Conservation (phyloP, 2,329 filamentous ascomycete genomes). For the Colletotrichum tamarilloi region DNA sequence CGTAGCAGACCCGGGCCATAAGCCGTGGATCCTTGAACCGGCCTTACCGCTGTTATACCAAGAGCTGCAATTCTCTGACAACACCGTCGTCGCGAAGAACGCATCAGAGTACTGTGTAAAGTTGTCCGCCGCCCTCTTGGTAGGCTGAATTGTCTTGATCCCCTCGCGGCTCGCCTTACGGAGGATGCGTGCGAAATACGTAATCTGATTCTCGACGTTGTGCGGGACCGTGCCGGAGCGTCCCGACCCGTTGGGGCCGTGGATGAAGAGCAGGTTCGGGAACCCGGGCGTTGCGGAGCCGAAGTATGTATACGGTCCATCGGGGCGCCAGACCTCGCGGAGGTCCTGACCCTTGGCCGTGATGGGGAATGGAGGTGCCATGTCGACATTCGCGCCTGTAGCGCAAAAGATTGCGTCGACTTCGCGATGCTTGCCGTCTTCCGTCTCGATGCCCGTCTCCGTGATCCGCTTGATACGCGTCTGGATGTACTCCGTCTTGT, state of each 20-base stretch:
- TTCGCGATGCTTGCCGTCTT: slow-evolving; percentile 64
- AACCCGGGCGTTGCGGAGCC: slow-evolving; percentile 73
- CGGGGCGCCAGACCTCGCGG: slow-evolving; percentile 65
- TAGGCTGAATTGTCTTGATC: slow-evolving; percentile 70
- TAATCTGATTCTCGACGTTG: slow-evolving; percentile 72
- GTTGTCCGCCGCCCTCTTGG: slow-evolving; percentile 70
- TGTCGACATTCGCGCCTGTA: slow-evolving; percentile 72
- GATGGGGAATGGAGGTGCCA: slow-evolving; percentile 71
- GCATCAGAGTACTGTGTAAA: slow-evolving; percentile 69
- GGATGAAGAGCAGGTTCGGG: slow-evolving; percentile 74
- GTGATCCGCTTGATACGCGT: slow-evolving; percentile 69
- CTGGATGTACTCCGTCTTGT: slow-evolving; percentile 72
- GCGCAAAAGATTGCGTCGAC: slow-evolving; percentile 76
- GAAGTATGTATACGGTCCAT: slow-evolving; percentile 74
- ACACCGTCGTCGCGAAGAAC: slow-evolving; percentile 65
- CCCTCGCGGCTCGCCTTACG: slow-evolving; percentile 75
- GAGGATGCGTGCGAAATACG: slow-evolving; percentile 74
- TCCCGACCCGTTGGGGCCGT: slow-evolving; percentile 69
- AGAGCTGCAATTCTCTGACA: slow-evolving; percentile 72
- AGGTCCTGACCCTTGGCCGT: slow-evolving; percentile 65
- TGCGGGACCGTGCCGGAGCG: slow-evolving; percentile 75
- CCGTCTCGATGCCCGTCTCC: slow-evolving; percentile 67
- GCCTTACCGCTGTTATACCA: slow-evolving; percentile 78
- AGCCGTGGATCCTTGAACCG: slow-evolving; percentile 72
- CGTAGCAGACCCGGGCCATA: slow-evolving; percentile 76